Percentiles rank a stretch among this genome's conserved stretches.
Conservation (phyloP, 1,284 basidiomycete species). For the Testicularia cyperi region DNA sequence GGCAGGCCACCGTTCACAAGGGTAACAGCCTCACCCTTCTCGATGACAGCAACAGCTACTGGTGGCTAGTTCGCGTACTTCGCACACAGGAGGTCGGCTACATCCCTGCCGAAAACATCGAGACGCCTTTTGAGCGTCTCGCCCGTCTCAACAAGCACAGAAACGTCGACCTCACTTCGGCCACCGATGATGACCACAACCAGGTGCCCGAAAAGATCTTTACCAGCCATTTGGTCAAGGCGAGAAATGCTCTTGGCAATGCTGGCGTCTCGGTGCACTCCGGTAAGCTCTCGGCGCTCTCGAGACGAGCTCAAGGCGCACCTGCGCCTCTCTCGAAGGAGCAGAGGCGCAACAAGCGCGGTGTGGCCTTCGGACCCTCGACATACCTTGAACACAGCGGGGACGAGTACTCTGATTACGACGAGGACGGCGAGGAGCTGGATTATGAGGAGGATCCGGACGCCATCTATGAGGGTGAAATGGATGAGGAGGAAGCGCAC, state of each 20-base stretch:
- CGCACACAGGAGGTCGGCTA: constrained; percentile 88
- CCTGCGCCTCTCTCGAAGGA: constrained; percentile 32
- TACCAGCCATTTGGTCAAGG: constrained; percentile 52
- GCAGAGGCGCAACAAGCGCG: constrained; percentile 42
- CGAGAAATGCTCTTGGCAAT: constrained; percentile 35
- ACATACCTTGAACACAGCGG: constrained; percentile 58
- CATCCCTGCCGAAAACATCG: constrained; percentile 98
- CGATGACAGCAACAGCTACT: constrained; percentile 60
- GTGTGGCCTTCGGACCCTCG: constrained; percentile 53
- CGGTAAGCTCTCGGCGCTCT: constrained; percentile 58
- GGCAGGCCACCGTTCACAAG: constrained; percentile 60
- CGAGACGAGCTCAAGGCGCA: constrained; percentile 44
- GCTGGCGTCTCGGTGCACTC: constrained; percentile 48
- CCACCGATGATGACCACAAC: constrained; percentile 58
- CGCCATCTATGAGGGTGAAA: constrained; percentile 11
- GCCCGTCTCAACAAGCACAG: constrained; percentile 95
- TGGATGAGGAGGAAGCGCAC: constrained; percentile 33
- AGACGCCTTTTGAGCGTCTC: constrained; percentile 93
- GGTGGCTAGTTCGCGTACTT: constrained; percentile 60
- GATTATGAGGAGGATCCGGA: constrained; percentile 45
- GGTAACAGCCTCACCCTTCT: constrained; percentile 58
- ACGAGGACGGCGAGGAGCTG: constrained; percentile 45
- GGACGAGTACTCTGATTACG: constrained; percentile 51
- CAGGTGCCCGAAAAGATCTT: constrained; percentile 46
- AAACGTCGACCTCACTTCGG: constrained; percentile 73